Base-by-base conservation (phyloP, 2,329 filamentous ascomycete species). In the Epichloe sp. region DNA sequence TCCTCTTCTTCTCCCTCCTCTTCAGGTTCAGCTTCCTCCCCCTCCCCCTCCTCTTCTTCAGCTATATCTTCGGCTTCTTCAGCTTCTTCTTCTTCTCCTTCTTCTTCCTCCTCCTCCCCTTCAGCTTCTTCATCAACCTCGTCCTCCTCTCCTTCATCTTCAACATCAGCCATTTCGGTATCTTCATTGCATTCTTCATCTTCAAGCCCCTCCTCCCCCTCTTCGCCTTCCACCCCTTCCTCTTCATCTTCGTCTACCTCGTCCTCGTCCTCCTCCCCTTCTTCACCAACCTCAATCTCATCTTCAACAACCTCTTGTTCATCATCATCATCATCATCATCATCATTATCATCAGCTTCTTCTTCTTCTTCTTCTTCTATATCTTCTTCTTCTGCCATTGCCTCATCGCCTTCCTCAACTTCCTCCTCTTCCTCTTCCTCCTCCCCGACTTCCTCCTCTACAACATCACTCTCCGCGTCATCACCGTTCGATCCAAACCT, bases 361-460 rank as follows among this genome's bases (percentile, higher is more conserved):
- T 40, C 23, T 2, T 48, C n/a, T 8, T 53, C 54, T 15, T 56
- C 57, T 2, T 48, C 56, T 3, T 45, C 56, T 10, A 54, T 57
- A 2, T 56, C 56, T 3, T 57, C 56, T 6, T 54, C 56, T 6
- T 54, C 56, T 11, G 59, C 57, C 3, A 57, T 57, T 7, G 55
- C 57, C 4, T 58, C 62, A 3, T 53, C 59, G 1, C 35, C 54
- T 4, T 53, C 58, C 4, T 55, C 55, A 1, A 36, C 49, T 11
- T 65, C 63, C 10, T 66, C 65, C 1, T 62, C 68, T n/a, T 66
- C 65, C 1, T 62, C 68, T 14, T 65, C 63, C 10, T 66, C 65
- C 1, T 62, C 68, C 35, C 65, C 66, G 15, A 26, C 44, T 21
- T 14, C 37, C 12, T 34, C 43, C 6, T 44, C 47, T 40, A 19